Evolutionary conservation across 805 yeast genomes (phyloP).

Genomic region (Starmera caribaea): DNA sequence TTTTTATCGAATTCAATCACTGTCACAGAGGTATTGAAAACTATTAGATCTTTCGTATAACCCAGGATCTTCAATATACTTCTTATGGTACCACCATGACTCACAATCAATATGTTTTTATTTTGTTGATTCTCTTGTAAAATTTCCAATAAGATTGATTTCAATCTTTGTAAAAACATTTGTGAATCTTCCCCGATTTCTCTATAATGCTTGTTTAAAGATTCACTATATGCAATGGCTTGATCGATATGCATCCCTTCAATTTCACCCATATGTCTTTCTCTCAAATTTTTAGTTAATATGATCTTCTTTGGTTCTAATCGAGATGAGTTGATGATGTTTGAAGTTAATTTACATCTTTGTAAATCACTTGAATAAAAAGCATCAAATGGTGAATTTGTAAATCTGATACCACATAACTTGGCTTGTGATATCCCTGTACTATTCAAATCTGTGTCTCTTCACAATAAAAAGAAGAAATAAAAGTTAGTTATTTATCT

Average conservation of each 20-base stretch:
- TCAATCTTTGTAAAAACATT: conserved; percentile 39
- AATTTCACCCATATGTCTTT: conserved; percentile 68
- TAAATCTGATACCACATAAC: conserved; percentile 37
- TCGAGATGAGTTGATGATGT: conserved; percentile 25
- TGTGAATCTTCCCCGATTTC: conserved; percentile 55
- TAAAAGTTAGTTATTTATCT: background rate
- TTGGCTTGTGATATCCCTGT: conserved; percentile 55
- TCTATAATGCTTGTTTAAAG: conserved; percentile 45
- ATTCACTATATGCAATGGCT: conserved; percentile 41
- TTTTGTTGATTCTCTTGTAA: conserved; percentile 24
- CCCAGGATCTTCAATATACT: conserved; percentile 44
- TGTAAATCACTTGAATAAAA: conserved; percentile 31
- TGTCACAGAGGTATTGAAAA: conserved; percentile 69
- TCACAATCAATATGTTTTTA: conserved; percentile 51
- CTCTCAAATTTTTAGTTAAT: conserved; percentile 44
- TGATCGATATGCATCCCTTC: conserved; percentile 67
- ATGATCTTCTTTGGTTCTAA: conserved; percentile 17
- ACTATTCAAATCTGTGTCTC: conserved; percentile 51
- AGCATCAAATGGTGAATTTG: conserved; percentile 19
- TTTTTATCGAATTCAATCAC: conserved; percentile 45
- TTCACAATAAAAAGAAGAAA: background rate
- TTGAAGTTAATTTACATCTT: conserved; percentile 54
- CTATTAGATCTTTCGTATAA: conserved; percentile 38
- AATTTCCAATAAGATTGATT: conserved; percentile 32
- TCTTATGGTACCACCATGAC: conserved; percentile 79